phyloP scores from a whole-genome alignment of 192 early-diverging fungal species.

The Backusella liffmaniae region DNA sequence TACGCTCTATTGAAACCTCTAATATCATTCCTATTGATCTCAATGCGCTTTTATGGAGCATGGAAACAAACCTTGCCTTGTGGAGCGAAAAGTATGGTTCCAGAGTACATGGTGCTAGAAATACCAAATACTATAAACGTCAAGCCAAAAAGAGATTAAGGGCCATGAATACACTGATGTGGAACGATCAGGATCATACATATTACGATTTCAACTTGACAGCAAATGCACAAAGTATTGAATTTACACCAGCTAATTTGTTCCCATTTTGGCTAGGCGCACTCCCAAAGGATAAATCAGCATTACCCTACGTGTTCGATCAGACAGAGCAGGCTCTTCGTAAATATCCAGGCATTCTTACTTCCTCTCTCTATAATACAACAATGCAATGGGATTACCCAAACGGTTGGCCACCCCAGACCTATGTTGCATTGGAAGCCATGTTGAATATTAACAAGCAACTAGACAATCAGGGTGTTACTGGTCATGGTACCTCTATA shows the following conservation, averaged over 20 bases:
- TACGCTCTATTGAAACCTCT: conserved; percentile 54
- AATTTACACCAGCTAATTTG: conserved; percentile 48
- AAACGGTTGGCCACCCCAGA: conserved; percentile 67
- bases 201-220: conserved; percentile 62
- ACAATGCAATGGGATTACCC: conserved; percentile 77
- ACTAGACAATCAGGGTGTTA: background rate
- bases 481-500: background rate
- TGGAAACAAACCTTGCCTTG: conserved; percentile 43
- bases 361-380: conserved; percentile 54
- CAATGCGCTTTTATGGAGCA: conserved; percentile 66
- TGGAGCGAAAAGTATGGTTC: conserved; percentile 18
- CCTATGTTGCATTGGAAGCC: conserved; percentile 54
- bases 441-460: conserved; percentile 32
- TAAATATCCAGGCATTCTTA: conserved; percentile 58
- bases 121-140: conserved; percentile 23
- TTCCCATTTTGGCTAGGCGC: conserved; percentile 63
- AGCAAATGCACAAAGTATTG: conserved; percentile 21
- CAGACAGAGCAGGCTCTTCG: conserved; percentile 30
- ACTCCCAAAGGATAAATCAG: conserved; percentile 13
- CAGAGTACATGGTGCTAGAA: background rate
- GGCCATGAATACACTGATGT: conserved; percentile 55
- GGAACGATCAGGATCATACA: conserved; percentile 39
- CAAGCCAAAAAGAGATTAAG: conserved; percentile 37
- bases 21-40: conserved; percentile 67
- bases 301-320: conserved; percentile 41